Evolutionary conservation across 345 rosid genomes (phyloP), one percentile per base, ranked within the genome.

Genomic region (Eucalyptus guilfoylei): DNA sequence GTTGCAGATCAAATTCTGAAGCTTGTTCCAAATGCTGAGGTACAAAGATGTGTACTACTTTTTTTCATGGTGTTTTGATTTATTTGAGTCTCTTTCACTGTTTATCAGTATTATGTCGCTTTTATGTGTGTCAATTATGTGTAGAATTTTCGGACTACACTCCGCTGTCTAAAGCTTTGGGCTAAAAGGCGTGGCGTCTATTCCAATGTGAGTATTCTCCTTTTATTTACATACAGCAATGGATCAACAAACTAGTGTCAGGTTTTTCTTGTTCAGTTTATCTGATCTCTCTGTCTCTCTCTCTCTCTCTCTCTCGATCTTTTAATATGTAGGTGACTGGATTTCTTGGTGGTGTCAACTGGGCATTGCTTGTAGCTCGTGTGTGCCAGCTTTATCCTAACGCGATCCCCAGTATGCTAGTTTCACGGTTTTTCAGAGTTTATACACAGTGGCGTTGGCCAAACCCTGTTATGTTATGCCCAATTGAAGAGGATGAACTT

Each of bases 1-100:
- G 99, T 96, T 93, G 99, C 99, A 48, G 99, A 96, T 92, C 99
- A 95, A 93, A 97, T 97, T 90, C 95, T 97, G 42, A 96, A 94
- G 91, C 97, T 95, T 45, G 97, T 97, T 92, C 99, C 99, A 64
- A 95, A 95, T 90, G 91, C 95, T 89, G 95, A 97, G 99, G 99
- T 96, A 89, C 90, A 88, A 88, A 44, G 40, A 34, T 55, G 49
- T 42, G 28, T 86, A 89, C 86, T 21, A 42, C 30, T 40, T 48
- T 47, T 72, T 24, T 28, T 50, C 28, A 89, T 30, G 54, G n/a
- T 88, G 11, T 52, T 26, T 50, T 44, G 45, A 87, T 88, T 87
- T 40, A 34, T 67, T 81, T 54, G 76, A 9, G 49, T 47, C 67
- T n/a, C 62, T 85, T 17, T 44, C 86, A 86, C 47, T 3, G 48